These are phyloP conservation scores for Mrakia hoshinonis DNA, from an alignment of 768 basidiomycete species.

Conservation along the genomic window DNA sequence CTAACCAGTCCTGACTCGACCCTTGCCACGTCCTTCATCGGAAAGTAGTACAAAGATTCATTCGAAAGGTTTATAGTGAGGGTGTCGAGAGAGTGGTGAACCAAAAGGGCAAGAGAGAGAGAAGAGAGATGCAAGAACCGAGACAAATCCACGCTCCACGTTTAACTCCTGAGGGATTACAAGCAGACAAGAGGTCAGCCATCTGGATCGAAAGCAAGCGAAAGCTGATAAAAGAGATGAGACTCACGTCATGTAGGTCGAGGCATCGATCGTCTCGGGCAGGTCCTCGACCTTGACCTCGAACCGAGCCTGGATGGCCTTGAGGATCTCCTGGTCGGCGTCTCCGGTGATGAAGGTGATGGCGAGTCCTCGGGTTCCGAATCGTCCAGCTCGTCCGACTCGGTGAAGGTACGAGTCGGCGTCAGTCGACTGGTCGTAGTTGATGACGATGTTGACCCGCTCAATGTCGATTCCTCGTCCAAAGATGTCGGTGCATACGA, in stretches of 20 bases:
- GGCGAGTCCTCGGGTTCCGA: conserved; percentile 98
- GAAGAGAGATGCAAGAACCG: background rate
- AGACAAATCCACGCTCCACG: background rate
- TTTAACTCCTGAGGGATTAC: background rate
- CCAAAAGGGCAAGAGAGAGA: background rate
- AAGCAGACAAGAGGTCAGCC: background rate
- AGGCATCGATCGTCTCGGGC: conserved; percentile 25
- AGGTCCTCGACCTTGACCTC: conserved; percentile 94
- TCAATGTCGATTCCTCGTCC: conserved; percentile 89
- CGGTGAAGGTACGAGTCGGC: conserved; percentile 98
- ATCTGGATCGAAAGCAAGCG: background rate
- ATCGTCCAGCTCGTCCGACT: conserved; percentile 97
- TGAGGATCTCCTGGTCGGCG: conserved; percentile 83
- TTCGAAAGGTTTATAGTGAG: background rate
- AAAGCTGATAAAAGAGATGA: background rate
- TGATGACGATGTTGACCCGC: conserved; percentile 98
- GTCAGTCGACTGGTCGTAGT: conserved; percentile 95
- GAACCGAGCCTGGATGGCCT: conserved; percentile 88
- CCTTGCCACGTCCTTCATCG: no score
- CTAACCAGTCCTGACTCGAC: no score
- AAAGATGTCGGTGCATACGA: conserved; percentile 98
- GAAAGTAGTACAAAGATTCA: background rate
- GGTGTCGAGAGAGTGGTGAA: background rate
- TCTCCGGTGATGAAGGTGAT: conserved; percentile 94
- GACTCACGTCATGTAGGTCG: conserved; percentile 25